phyloP scores from a whole-genome alignment of 163 green algal genomes.

The Chlorella variabilis region DNA sequence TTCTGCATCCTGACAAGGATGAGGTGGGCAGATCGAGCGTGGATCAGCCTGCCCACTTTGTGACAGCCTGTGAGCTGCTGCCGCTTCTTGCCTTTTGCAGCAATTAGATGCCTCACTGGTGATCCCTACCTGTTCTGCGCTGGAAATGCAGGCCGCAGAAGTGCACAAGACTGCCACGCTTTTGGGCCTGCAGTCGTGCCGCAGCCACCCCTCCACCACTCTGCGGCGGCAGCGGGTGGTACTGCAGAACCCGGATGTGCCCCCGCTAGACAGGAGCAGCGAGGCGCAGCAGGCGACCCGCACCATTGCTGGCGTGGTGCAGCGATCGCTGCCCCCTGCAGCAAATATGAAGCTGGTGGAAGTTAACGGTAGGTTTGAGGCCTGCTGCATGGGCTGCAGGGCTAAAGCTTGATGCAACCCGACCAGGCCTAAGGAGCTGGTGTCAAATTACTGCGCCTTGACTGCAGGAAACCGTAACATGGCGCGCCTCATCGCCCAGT shows the following conservation, averaged over 20 bases:
- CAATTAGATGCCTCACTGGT: too few species aligned
- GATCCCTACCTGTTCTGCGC: background rate
- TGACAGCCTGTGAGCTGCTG: too few species aligned
- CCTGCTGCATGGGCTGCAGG: too few species aligned
- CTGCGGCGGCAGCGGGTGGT: constrained; percentile 42
- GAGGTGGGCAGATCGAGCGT: background rate
- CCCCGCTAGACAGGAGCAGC: background rate
- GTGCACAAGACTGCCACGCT: constrained; percentile 46
- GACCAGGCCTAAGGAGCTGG: too few species aligned
- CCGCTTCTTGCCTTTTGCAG: too few species aligned
- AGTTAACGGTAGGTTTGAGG: constrained; percentile 10
- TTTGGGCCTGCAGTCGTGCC: constrained; percentile 37
- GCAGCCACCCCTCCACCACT: constrained; percentile 31
- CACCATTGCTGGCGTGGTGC: constrained; percentile 1
- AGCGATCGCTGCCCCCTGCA: background rate
- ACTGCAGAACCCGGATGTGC: constrained; percentile 35
- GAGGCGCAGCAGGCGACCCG: background rate
- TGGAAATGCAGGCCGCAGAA: constrained; percentile 23
- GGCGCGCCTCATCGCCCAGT: constrained; percentile 48
- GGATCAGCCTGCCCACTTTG: too few species aligned
- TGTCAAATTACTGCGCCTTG: too few species aligned
- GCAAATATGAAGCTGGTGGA: constrained; percentile 19
- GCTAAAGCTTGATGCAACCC: too few species aligned
- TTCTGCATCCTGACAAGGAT: constrained; percentile 46
- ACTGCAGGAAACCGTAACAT: constrained; percentile 46